These are phyloP conservation scores for Fusarium subtropicale DNA, from an alignment of 2,329 filamentous ascomycete species.

Conservation along the genomic window DNA sequence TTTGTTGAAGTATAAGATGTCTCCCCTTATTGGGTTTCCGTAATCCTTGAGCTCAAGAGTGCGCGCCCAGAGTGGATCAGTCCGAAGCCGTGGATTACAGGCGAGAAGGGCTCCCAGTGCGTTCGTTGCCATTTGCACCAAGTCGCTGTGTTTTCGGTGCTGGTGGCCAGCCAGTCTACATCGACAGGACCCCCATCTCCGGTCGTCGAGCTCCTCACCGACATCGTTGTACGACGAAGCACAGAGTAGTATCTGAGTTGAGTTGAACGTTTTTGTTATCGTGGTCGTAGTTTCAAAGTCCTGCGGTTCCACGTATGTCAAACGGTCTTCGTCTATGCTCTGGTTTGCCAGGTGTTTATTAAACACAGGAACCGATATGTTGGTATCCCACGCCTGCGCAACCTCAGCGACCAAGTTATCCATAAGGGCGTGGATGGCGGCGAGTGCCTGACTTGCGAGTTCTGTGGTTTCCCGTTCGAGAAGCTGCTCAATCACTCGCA, in stretches of 20 bases:
- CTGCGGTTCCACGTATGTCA: slow-evolving; percentile 51
- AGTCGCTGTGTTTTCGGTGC: neutral
- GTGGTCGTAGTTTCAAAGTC: slow-evolving; percentile 41
- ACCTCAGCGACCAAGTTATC: slow-evolving; percentile 30
- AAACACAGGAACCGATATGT: neutral
- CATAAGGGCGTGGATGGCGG: slow-evolving; percentile 42
- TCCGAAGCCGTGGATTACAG: neutral
- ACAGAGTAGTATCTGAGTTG: slow-evolving; percentile 46
- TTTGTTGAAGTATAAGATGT: neutral
- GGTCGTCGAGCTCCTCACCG: slow-evolving; percentile 23
- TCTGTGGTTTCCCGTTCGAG: slow-evolving; percentile 32
- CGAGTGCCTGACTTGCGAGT: slow-evolving; percentile 24
- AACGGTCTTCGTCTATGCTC: slow-evolving; percentile 52
- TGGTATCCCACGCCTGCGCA: slow-evolving; percentile 30
- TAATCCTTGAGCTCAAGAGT: neutral
- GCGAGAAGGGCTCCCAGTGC: slow-evolving; percentile 28
- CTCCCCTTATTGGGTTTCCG: neutral
- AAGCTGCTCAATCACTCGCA: slow-evolving; percentile 45
- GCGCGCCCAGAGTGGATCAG: slow-evolving; percentile 17
- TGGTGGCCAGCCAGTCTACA: slow-evolving; percentile 2
- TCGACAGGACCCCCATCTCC: slow-evolving; percentile 10
- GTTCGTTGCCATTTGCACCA: slow-evolving; percentile 11
- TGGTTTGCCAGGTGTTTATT: neutral
- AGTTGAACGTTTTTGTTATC: slow-evolving; percentile 31
- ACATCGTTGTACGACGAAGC: slow-evolving; percentile 53